Percentiles rank a stretch among this genome's conserved stretches.
phyloP scores from a whole-genome alignment of 176 grass and related monocot genomes.

The Oryza punctata region DNA sequence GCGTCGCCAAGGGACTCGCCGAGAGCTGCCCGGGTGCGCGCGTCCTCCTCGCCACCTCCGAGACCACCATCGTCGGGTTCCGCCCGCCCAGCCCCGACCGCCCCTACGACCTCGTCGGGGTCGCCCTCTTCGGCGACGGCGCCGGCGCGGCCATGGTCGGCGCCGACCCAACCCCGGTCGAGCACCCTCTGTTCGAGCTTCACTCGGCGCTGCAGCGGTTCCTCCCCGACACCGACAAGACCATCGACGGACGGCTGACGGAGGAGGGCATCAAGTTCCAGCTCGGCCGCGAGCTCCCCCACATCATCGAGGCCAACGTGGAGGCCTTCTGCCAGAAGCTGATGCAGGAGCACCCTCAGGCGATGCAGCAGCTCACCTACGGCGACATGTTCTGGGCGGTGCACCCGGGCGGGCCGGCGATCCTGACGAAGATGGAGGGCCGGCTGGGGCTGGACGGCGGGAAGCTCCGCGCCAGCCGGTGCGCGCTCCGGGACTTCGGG shows the following conservation, averaged over 20 bases:
- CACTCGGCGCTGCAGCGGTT: slow-evolving; percentile 53
- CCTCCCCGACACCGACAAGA: slow-evolving; percentile 70
- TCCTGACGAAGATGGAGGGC: slow-evolving; percentile 70
- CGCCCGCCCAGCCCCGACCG: slow-evolving; percentile 67
- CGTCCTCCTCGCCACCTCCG: slow-evolving; percentile 74
- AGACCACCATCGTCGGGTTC: slow-evolving; percentile 78
- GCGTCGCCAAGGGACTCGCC: slow-evolving; percentile 73
- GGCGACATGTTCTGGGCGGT: slow-evolving; percentile 83
- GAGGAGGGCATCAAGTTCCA: slow-evolving; percentile 89
- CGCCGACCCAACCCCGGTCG: slow-evolving; percentile 28
- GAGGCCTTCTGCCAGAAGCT: slow-evolving; percentile 77
- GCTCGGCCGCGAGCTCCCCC: slow-evolving; percentile 70
- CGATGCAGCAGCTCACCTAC: not conserved
- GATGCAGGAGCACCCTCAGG: slow-evolving; percentile 38
- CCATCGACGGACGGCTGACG: slow-evolving; percentile 68
- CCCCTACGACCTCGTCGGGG: slow-evolving; percentile 84
- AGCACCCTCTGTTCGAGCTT: slow-evolving; percentile 73
- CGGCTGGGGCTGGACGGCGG: slow-evolving; percentile 43
- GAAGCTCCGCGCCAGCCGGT: slow-evolving; percentile 67
- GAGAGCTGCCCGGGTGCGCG: slow-evolving; percentile 57
- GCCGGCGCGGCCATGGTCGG: slow-evolving; percentile 63
- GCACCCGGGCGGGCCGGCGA: slow-evolving; percentile 80
- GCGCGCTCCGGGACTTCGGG: slow-evolving; percentile 70
- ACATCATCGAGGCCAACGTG: slow-evolving; percentile 71
- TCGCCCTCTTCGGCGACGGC: slow-evolving; percentile 83